Base-by-base conservation (phyloP, 148 eudicot species). In the Camellia sinensis region DNA sequence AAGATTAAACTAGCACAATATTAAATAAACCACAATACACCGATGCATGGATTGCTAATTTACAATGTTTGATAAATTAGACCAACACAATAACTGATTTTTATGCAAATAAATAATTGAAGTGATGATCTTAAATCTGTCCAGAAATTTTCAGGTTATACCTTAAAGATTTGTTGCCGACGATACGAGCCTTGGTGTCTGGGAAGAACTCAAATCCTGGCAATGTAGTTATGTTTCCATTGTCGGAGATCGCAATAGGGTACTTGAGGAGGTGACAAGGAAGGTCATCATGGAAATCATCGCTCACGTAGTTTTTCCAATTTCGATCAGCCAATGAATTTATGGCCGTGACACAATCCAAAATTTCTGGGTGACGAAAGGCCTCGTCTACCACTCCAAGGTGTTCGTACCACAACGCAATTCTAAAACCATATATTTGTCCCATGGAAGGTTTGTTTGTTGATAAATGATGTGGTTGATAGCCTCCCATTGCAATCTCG, bases 101-200 rank as follows among this genome's bases (percentile, higher is more conserved):
- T n/a, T n/a, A n/a, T n/a, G n/a, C n/a, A n/a, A n/a, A n/a, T n/a
- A n/a, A n/a, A n/a, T n/a, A n/a, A n/a, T n/a, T n/a, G n/a, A n/a
- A n/a, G n/a, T n/a, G n/a, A n/a, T n/a, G n/a, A n/a, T n/a, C n/a
- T n/a, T n/a, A n/a, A n/a, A n/a, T n/a, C n/a, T n/a, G n/a, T n/a
- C n/a, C n/a, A n/a, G n/a, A n/a, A n/a, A n/a, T n/a, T n/a, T n/a
- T n/a, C n/a, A n/a, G n/a, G n/a, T n/a, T n/a, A n/a, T n/a, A n/a
- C n/a, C n/a, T n/a, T n/a, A n/a, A n/a, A 13, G 88, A 78, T 69
- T 75, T 82, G 63, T 75, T 60, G 22, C 95, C 95, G 43, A 91
- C 86, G 79, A 89, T 83, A 7, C 21, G 76, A 8, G 91, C 92
- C 46, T 84, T 91, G 22, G 93, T 90, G 71, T 91, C 95, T 0